Percentiles rank a stretch among this genome's conserved stretches.
Evolutionary conservation across 1,139 yeast species (phyloP).

Genomic region (Candida tetrigidarum): DNA sequence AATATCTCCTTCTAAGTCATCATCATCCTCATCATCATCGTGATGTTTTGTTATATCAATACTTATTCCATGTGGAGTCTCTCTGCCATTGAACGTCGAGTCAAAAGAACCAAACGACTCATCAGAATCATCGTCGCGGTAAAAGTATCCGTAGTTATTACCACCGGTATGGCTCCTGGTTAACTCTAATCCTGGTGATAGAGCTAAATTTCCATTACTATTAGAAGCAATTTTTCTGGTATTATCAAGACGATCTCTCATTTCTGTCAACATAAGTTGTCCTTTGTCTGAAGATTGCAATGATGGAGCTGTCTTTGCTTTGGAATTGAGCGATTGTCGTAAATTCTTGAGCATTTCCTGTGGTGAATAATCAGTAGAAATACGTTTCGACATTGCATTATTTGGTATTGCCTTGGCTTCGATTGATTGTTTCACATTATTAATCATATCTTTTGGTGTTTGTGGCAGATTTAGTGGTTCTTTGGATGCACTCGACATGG

Average conservation of each 20-base stretch:
- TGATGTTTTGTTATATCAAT: conserved; percentile 17
- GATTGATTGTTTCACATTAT: conserved; percentile 26
- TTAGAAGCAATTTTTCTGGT: conserved; percentile 13
- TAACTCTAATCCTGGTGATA: conserved; percentile 11
- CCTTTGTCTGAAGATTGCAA: conserved; percentile 14
- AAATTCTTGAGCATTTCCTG: conserved; percentile 32
- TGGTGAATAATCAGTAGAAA: conserved; percentile 28
- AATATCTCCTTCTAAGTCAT: conserved; percentile 8
- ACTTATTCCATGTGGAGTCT: conserved; percentile 14
- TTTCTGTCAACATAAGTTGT: conserved; percentile 23
- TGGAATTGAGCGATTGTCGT: conserved; percentile 29
- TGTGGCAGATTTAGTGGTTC: conserved; percentile 11
- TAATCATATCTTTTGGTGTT: conserved; percentile 29
- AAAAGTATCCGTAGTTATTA: background rate
- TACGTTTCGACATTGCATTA: conserved; percentile 21
- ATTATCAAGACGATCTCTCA: conserved; percentile 32
- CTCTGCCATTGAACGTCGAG: conserved; percentile 10
- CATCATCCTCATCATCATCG: conserved; percentile 10
- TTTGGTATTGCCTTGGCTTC: conserved; percentile 24
- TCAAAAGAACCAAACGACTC: conserved; percentile 21
- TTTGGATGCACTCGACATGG: background rate
- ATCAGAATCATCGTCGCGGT: conserved; percentile 1
- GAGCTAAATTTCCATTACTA: conserved; percentile 10
- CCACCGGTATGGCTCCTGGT: conserved; percentile 17
- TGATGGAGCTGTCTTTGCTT: conserved; percentile 17